Base-by-base conservation (phyloP, 202 grass and related monocot species). In the Zoysia matrella region DNA sequence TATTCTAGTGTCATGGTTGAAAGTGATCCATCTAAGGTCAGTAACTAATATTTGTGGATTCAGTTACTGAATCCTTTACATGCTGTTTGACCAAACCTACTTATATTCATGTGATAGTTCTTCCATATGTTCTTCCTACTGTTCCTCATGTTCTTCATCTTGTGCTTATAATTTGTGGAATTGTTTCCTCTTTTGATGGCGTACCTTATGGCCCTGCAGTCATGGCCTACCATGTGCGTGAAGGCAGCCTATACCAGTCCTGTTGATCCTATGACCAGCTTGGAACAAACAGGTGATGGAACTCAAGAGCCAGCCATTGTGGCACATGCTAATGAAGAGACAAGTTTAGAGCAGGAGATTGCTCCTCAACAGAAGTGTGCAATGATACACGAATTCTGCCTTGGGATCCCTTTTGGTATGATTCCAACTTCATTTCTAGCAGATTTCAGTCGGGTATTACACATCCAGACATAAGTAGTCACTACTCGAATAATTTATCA, bases 341-440 rank as follows among this genome's bases (percentile, higher is more conserved):
- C 22, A 30, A 56, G 77, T 67, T 48, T 61, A 65, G 78, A 65
- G 12, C 80, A 82, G 71, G 82, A 73, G 73, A 75, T 14, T 75
- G 85, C 74, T 73, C 69, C 88, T 52, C 85, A 75, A 43, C 90
- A 93, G 56, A 93, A 88, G 50, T 80, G 63, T 88, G 88, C 95
- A 52, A 98, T 81, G 84, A 98, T 98, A 64, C 95, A 95, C 60
- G 95, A 98, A 69, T 98, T 95, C 85, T 98, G 92, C 71, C 80
- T 98, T 5, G 95, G 92, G 84, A 98, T 98, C 65, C 95, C 95
- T 73, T 98, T 91, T 81, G 95, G 92, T 98, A 94, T 79, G 87
- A 75, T 57, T n/a, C 18, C 47, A 60, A 12, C 16, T 69, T 66
- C 9, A 43, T 49, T 50, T 42, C 18, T 54, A 67, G 74, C 49